Evolutionary conservation across 768 basidiomycete species (phyloP), one percentile per base, ranked within the genome.

Genomic region (Dentipellis sp.): DNA sequence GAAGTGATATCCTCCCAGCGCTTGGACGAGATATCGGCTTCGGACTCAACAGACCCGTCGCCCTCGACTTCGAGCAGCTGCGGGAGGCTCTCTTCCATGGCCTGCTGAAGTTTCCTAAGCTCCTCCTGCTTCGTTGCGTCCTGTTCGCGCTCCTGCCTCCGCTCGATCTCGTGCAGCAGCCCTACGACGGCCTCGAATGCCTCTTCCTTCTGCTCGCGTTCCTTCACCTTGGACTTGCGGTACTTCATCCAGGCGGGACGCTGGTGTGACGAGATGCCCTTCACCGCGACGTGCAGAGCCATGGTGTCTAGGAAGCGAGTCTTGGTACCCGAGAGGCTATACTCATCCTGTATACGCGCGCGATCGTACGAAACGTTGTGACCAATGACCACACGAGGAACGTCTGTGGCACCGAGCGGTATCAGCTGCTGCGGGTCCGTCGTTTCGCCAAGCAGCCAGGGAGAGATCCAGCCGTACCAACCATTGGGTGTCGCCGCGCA

Each of bases 401-500:
- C 60, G 10, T 66, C 58, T 10, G 80, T 68, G 53, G 78, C 71
- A 1, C 91, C 89, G 2, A 94, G 58, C 0, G 92, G 84, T 52
- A 94, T 82, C 53, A 95, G 74, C 34, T 94, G 91, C 36, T 72
- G 69, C 0, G 69, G 66, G 46, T 81, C 73, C 9, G 76, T 72
- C 51, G 84, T 74, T 61, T 80, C 75, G 12, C 79, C 80, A 4
- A 94, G 76, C 10, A 97, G 70, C 93, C 93, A 95, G 0, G 97
- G 97, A 0, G 91, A 94, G 59, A 97, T 82, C 94, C 97, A 99
- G 3, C 82, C 81, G 66, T 98, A 99, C 95, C 97, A 98, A 1
- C 83, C 86, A 50, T 82, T 83, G 21, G 78, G 75, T 4, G 92
- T 85, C 1, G 81, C 89, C 3, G 94, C 94, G 58, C 84, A 86